Base-by-base conservation (phyloP, 345 rosid genomes). In the Citropsis articulata region DNA sequence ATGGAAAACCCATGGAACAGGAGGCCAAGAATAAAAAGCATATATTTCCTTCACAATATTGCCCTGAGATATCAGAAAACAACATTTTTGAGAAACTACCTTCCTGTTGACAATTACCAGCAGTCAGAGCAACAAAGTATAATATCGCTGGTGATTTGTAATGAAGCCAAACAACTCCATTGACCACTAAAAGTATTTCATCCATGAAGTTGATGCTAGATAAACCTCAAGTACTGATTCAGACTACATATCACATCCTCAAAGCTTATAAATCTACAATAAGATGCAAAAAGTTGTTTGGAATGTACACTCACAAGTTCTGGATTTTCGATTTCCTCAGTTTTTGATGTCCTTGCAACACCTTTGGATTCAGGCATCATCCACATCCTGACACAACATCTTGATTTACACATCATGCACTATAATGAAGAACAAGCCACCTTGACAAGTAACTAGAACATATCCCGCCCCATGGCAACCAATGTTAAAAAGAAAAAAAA, bases 381-480 rank as follows among this genome's bases (percentile, higher is more conserved):
- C 91, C 90, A 87, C 77, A 82, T 82, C 85, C 88, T 88, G 87
- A 69, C 22, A 69, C 76, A 79, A 69, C 18, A 75, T 14, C 53
- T 59, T 38, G 16, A 50, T 82, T 69, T 80, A 80, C n/a, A 74
- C n/a, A 25, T 31, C 66, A 45, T 21, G 53, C 21, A 72, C 57
- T 22, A 48, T 12, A 36, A 24, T 3, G 5, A 57, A 67, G 79
- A 36, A 63, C 42, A 42, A 38, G 14, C 19, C 25, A 28, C 18
- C 31, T 55, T 22, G 27, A 56, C 53, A 62, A 5, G 36, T 22
- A 24, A 56, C 50, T 68, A 48, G 38, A 75, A 69, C 48, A 63
- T 48, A 28, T 38, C 24, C 30, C 66, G 28, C 21, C 67, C 1
- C 16, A 22, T 6, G 50, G 21, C 28, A 68, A 64, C 62, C 38